Percentiles rank a stretch among this genome's conserved stretches.
Conservation (phyloP, 225 moss, liverwort and hornwort genomes). For the Polytrichum formosum region DNA sequence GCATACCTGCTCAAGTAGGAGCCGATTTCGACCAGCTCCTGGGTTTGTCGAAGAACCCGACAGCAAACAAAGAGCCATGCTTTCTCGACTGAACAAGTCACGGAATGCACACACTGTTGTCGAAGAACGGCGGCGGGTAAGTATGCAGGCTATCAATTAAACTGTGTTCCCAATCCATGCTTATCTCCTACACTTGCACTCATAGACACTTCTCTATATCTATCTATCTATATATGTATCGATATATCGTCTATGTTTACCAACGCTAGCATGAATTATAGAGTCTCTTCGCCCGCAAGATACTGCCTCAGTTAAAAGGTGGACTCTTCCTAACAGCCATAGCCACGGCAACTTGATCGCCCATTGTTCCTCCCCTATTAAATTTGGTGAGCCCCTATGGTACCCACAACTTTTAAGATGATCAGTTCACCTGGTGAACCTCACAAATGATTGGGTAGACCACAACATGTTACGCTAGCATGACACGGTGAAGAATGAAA, state of each 20-base stretch:
- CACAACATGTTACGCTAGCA: too few species aligned
- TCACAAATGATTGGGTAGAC: too few species aligned
- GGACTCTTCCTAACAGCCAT: too few species aligned
- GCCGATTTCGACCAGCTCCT: conserved; percentile 16
- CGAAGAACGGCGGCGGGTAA: background rate
- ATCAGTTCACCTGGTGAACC: too few species aligned
- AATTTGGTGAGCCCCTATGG: background rate
- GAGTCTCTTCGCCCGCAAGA: too few species aligned
- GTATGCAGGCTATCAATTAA: background rate
- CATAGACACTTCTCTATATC: background rate
- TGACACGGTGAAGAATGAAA: background rate
- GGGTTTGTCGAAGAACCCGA: conserved; percentile 24
- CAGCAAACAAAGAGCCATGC: conserved; percentile 18
- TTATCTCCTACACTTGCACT: background rate
- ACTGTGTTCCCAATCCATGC: background rate
- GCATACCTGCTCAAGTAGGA: conserved; percentile 36
- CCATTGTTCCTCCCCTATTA: background rate
- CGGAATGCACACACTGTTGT: conserved; percentile 24
- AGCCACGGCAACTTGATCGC: too few species aligned
- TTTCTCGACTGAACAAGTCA: conserved; percentile 29
- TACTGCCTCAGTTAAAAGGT: too few species aligned
- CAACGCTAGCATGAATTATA: too few species aligned
- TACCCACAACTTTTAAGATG: too few species aligned
- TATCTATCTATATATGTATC: background rate
- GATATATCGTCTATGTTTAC: background rate